These are phyloP conservation scores for Crassisporium funariophilum DNA, from an alignment of 768 basidiomycete species.

Conservation along the genomic window DNA sequence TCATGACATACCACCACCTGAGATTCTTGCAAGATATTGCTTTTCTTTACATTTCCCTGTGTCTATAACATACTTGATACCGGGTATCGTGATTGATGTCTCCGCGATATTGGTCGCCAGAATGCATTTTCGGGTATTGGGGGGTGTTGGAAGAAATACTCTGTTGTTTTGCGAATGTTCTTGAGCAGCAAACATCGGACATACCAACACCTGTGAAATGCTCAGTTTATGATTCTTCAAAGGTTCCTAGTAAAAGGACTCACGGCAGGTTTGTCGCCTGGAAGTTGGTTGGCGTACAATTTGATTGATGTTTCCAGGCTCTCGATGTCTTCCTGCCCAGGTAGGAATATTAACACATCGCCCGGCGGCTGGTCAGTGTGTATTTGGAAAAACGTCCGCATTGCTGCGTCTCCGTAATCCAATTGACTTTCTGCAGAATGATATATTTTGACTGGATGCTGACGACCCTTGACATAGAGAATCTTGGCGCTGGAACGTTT, in stretches of 20 bases:
- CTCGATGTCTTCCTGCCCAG: constrained; percentile 98
- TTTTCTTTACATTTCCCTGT: constrained; percentile 97
- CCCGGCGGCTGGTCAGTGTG: constrained; percentile 80
- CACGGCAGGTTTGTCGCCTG: constrained; percentile 55
- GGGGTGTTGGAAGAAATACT: constrained; percentile 70
- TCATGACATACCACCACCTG: constrained; percentile 59
- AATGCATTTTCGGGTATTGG: constrained; percentile 84
- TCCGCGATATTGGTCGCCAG: constrained; percentile 98
- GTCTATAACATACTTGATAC: constrained; percentile 94
- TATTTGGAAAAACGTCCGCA: constrained; percentile 94
- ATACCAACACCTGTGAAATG: constrained; percentile 60
- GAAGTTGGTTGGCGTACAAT: constrained; percentile 68
- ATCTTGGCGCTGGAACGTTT: constrained; percentile 69
- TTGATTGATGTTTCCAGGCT: constrained; percentile 75
- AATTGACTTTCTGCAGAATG: constrained; percentile 72
- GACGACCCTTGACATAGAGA: constrained; percentile 89
- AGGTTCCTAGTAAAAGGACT: constrained; percentile 1
- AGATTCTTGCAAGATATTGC: constrained; percentile 68
- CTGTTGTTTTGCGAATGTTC: constrained; percentile 74
- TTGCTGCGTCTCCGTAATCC: constrained; percentile 87
- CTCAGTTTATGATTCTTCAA: background rate
- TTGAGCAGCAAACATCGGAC: constrained; percentile 87
- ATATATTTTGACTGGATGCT: constrained; percentile 86
- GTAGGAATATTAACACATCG: constrained; percentile 92
- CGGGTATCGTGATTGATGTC: constrained; percentile 96